Conservation (phyloP, 768 basidiomycete genomes). For the Amanita polypyramis region DNA sequence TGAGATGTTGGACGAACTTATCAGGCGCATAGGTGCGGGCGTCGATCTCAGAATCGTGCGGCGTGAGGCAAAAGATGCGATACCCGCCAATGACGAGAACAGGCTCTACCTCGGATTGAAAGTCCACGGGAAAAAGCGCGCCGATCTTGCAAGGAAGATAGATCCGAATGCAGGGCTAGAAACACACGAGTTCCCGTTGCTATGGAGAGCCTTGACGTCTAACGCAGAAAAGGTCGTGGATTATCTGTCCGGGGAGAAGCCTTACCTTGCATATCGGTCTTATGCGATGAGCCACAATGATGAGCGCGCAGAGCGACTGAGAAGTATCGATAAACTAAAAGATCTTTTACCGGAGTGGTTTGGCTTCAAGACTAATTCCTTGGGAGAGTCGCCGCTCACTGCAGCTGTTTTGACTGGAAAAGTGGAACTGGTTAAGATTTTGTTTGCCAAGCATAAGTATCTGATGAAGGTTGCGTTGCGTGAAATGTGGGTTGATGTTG, state of each 20-base stretch:
- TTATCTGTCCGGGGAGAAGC: slow-evolving; percentile 36
- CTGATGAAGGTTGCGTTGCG: slow-evolving; percentile 32
- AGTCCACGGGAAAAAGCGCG: slow-evolving; percentile 52
- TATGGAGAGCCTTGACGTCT: slow-evolving; percentile 33
- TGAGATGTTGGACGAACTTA: slow-evolving; percentile 46
- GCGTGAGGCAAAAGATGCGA: slow-evolving; percentile 17
- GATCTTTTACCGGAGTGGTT: slow-evolving; percentile 35
- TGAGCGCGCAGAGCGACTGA: slow-evolving; percentile 31
- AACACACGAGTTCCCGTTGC: slow-evolving; percentile 14
- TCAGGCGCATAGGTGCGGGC: slow-evolving; percentile 39
- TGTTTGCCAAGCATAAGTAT: slow-evolving; percentile 32
- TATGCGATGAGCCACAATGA: slow-evolving; percentile 34
- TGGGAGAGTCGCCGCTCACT: slow-evolving; percentile 44
- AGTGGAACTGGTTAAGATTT: slow-evolving; percentile 29
- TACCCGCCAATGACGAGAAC: slow-evolving; percentile 25
- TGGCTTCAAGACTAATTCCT: slow-evolving; percentile 34
- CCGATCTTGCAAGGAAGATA: slow-evolving; percentile 38
- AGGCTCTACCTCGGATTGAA: slow-evolving; percentile 47
- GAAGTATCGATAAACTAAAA: slow-evolving; percentile 27
- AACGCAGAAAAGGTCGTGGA: slow-evolving; percentile 28
- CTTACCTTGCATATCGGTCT: slow-evolving; percentile 39
- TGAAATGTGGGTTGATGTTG: slow-evolving; percentile 25
- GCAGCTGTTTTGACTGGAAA: slow-evolving; percentile 29
- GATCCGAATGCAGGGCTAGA: slow-evolving; percentile 31
- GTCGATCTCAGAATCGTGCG: slow-evolving; percentile 21